Evolutionary conservation across 108 stramenopile species (phyloP).

Genomic region (Seminavis robusta): DNA sequence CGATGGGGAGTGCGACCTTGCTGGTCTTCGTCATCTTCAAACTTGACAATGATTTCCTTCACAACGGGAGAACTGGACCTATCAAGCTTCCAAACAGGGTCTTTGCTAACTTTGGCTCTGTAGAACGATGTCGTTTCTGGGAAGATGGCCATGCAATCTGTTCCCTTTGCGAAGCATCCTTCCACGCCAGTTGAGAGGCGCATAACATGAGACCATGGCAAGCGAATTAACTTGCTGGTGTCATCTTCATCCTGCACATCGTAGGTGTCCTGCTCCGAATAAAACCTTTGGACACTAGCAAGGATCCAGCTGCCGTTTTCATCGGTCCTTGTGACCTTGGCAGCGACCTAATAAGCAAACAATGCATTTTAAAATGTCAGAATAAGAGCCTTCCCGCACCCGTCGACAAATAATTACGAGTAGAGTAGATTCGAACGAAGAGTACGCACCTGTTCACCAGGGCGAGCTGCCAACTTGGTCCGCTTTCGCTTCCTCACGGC

Average conservation of each 20-base stretch:
- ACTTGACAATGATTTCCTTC: constrained; percentile 93
- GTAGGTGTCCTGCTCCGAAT: constrained; percentile 87
- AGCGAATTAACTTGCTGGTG: constrained; percentile 86
- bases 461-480: constrained; percentile 76
- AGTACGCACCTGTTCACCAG: constrained; percentile 88
- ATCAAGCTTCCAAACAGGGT: constrained; percentile 77
- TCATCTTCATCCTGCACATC: constrained; percentile 97
- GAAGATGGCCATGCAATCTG: constrained; percentile 96
- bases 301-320: constrained; percentile 96
- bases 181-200: constrained; percentile 79
- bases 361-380: too few relatives aligned
- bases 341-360: too few relatives aligned
- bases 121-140: constrained; percentile 98
- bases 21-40: constrained; percentile 93
- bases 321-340: constrained; percentile 91
- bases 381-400: too few relatives aligned
- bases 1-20: constrained; percentile 89
- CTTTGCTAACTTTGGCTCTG: constrained; percentile 83
- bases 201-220: constrained; percentile 93
- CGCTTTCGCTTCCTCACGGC: constrained; percentile 55
- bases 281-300: constrained; percentile 84
- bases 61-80: constrained; percentile 41
- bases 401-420: too few relatives aligned
- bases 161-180: constrained; percentile 83
- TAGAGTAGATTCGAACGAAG: too few relatives aligned